These are phyloP conservation scores for Cucurbita argyrosperma DNA, from an alignment of 306 rosid species.

Conservation along the genomic window DNA sequence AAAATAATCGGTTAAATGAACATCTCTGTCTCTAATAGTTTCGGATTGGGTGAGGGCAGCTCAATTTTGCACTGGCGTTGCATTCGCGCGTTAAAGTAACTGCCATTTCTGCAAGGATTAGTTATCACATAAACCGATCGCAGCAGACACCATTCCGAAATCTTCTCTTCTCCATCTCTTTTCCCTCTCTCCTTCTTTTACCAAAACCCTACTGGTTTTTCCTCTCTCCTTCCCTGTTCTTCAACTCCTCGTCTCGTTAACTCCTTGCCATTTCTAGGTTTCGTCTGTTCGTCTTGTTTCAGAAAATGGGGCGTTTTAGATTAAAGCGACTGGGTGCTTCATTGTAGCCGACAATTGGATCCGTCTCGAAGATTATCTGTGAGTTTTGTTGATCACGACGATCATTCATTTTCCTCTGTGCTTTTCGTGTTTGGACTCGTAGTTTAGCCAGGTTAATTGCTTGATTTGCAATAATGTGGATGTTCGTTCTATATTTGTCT, in stretches of 20 bases:
- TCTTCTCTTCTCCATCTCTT: not conserved
- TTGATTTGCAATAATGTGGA: not conserved
- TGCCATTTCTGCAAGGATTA: too few relatives aligned
- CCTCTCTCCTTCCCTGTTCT: not conserved
- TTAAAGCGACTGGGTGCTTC: not conserved
- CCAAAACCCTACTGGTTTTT: constrained; percentile 6
- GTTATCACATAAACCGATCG: too few relatives aligned
- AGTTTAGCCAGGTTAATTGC: not conserved
- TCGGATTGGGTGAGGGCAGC: too few relatives aligned
- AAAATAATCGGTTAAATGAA: too few relatives aligned
- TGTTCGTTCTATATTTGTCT: not conserved
- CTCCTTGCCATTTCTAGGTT: not conserved
- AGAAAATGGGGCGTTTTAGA: not conserved
- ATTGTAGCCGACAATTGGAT: not conserved
- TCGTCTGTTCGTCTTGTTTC: not conserved
- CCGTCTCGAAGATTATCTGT: not conserved
- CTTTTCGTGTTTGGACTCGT: not conserved
- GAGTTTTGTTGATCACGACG: not conserved
- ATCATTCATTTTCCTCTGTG: not conserved
- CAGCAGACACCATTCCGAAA: not conserved
- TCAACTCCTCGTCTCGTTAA: not conserved
- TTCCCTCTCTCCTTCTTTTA: not conserved
- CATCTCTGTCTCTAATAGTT: too few relatives aligned
- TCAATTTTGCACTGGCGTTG: too few relatives aligned
- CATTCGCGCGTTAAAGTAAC: too few relatives aligned